Percentiles rank a stretch among this genome's conserved stretches.
phyloP scores from a whole-genome alignment of 2,329 filamentous ascomycete species.

The Myrmaecium sp. region DNA sequence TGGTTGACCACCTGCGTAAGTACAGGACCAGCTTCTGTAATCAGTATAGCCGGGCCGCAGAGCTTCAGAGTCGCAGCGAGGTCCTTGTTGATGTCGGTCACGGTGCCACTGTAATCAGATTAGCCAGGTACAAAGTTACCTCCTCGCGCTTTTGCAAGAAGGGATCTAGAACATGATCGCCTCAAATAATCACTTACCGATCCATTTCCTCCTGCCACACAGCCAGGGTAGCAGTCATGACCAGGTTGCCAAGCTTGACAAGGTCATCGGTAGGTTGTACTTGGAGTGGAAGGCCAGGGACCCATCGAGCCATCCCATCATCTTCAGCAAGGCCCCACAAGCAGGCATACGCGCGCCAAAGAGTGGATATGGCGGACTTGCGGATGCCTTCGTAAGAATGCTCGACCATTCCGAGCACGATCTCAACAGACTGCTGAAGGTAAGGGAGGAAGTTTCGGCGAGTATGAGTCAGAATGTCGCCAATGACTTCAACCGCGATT shows the following conservation, averaged over 20 bases:
- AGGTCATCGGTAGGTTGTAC: constrained; percentile 64
- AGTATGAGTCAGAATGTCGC: constrained; percentile 78
- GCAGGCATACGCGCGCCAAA: constrained; percentile 86
- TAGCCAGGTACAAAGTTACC: not conserved
- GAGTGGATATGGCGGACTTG: constrained; percentile 76
- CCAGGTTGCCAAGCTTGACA: constrained; percentile 68
- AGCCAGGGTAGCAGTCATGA: constrained; percentile 68
- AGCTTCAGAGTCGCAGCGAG: constrained; percentile 79
- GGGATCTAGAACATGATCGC: constrained; percentile 46
- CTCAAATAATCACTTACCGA: constrained; percentile 58
- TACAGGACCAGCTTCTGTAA: constrained; percentile 44
- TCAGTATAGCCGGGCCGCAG: constrained; percentile 72
- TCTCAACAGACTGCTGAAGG: constrained; percentile 75
- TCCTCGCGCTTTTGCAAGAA: constrained; percentile 2
- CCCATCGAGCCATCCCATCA: constrained; percentile 64
- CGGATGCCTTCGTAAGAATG: constrained; percentile 88
- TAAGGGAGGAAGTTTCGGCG: constrained; percentile 67
- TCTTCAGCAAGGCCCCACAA: constrained; percentile 80
- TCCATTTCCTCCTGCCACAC: constrained; percentile 85
- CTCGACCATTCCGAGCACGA: constrained; percentile 63
- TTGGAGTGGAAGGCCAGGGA: constrained; percentile 70
- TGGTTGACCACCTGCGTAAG: constrained; percentile 62
- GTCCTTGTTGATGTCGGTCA: constrained; percentile 92
- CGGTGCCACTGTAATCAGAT: constrained; percentile 46
- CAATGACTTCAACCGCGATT: constrained; percentile 86